phyloP scores from a whole-genome alignment of 2,329 filamentous ascomycete genomes.

The Colletotrichum falcatum region DNA sequence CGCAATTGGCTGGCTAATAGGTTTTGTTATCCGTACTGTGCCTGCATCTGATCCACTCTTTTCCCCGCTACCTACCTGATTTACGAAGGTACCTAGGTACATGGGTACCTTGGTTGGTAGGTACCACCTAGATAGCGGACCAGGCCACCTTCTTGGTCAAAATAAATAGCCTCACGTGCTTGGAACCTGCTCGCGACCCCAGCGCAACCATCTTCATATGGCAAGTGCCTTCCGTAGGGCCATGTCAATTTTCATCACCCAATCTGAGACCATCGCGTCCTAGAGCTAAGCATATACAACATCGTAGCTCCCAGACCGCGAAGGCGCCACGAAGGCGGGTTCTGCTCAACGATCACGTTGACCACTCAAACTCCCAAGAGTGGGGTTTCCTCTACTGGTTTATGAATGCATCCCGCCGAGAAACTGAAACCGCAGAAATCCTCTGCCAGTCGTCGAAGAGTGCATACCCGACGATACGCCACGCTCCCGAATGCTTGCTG shows the following conservation, averaged over 20 bases:
- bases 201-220: not conserved
- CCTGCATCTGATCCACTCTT: not conserved
- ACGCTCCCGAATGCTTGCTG: constrained; percentile 41
- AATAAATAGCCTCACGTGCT: not conserved
- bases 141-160: not conserved
- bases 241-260: not conserved
- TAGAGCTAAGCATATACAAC: not conserved
- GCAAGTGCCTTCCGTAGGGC: not conserved
- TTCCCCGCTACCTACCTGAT: not conserved
- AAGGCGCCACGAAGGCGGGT: not conserved
- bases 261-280: not conserved
- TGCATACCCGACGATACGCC: constrained; percentile 39
- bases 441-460: constrained; percentile 22
- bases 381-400: constrained; percentile 13
- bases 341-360: constrained; percentile 5
- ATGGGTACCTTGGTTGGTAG: no score
- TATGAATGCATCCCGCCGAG: constrained; percentile 28
- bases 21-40: not conserved
- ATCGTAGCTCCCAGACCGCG: not conserved
- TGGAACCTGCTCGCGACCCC: no score
- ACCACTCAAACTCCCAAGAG: constrained; percentile 14
- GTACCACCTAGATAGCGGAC: no score
- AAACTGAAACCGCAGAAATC: constrained; percentile 18
- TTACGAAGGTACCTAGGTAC: no score
- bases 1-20: constrained; percentile 13